Percentiles rank a stretch among this genome's conserved stretches.
These are phyloP conservation scores for Dryas alaskensis DNA, from an alignment of 306 rosid species.

Conservation along the genomic window DNA sequence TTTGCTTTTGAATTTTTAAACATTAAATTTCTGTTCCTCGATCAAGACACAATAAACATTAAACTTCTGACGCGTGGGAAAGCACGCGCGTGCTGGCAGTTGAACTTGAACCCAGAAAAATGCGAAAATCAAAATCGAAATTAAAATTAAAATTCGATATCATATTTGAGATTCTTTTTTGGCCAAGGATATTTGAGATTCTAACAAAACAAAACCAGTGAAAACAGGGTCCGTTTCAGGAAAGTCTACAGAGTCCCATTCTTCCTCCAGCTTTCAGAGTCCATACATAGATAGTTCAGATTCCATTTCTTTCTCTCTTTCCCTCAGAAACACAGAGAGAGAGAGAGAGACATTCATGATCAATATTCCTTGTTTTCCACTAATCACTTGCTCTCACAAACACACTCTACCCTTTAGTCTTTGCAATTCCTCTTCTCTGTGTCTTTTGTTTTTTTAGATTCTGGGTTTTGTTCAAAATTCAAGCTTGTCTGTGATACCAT, in stretches of 20 bases:
- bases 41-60: constrained; percentile 1
- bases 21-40: too few relatives aligned
- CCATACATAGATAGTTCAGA: constrained; percentile 12
- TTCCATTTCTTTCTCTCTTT: constrained; percentile 24
- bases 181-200: not conserved
- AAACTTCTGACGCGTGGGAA: not conserved
- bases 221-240: constrained; percentile 16
- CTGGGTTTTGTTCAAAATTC: constrained; percentile 31
- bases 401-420: constrained; percentile 18
- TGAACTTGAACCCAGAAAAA: not conserved
- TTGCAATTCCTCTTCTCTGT: constrained; percentile 20
- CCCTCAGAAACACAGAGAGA: constrained; percentile 6
- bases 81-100: not conserved
- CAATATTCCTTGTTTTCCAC: constrained; percentile 27
- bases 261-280: constrained; percentile 22
- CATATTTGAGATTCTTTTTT: constrained; percentile 3
- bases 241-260: constrained; percentile 11
- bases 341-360: constrained; percentile 16
- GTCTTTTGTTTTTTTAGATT: constrained; percentile 23
- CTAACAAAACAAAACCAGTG: not conserved
- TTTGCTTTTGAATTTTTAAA: too few relatives aligned
- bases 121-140: not conserved
- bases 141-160: not conserved
- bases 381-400: constrained; percentile 21
- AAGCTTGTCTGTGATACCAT: not conserved